Percentiles rank a stretch among this genome's conserved stretches.
Evolutionary conservation across 2,329 filamentous ascomycete species (phyloP).

Genomic region (Ceratocystis cacaofunesta): DNA sequence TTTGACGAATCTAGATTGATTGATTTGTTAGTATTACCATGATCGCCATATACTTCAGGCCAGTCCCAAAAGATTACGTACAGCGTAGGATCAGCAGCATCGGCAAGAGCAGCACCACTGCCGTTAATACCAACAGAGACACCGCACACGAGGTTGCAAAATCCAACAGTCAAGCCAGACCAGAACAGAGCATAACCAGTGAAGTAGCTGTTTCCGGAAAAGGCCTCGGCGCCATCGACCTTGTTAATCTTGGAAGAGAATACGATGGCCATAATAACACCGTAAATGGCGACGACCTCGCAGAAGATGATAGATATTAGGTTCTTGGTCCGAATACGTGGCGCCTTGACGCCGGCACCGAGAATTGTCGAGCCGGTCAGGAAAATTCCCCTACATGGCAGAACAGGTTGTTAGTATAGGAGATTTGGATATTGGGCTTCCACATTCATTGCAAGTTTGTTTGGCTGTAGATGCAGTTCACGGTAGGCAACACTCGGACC

Average conservation of each 20-base stretch:
- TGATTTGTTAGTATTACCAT: constrained; percentile 21
- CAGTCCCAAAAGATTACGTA: constrained; percentile 34
- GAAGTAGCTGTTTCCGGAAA: constrained; percentile 71
- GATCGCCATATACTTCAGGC: constrained; percentile 15
- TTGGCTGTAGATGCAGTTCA: neutral
- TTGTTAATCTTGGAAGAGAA: constrained; percentile 76
- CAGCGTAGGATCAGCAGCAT: constrained; percentile 84
- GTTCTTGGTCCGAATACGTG: constrained; percentile 98
- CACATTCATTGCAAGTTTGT: neutral
- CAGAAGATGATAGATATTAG: constrained; percentile 99
- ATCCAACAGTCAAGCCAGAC: constrained; percentile 83
- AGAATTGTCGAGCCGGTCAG: constrained; percentile 96
- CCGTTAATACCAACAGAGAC: constrained; percentile 96
- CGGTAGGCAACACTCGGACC: neutral
- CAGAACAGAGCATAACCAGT: constrained; percentile 94
- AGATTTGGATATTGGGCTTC: neutral
- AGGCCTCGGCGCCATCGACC: constrained; percentile 48
- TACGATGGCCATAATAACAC: constrained; percentile 98
- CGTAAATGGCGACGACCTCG: constrained; percentile 98
- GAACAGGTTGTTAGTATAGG: neutral
- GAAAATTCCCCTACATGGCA: constrained; percentile 75
- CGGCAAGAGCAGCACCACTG: constrained; percentile 85
- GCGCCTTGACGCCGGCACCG: constrained; percentile 89
- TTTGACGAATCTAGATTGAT: constrained; percentile 67
- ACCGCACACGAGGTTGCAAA: constrained; percentile 93